A percentile compares a stretch with the other conserved stretches of the same genome.
These are phyloP conservation scores for Dioszegia aurantiaca DNA, from an alignment of 768 basidiomycete genomes.

Conservation along the genomic window DNA sequence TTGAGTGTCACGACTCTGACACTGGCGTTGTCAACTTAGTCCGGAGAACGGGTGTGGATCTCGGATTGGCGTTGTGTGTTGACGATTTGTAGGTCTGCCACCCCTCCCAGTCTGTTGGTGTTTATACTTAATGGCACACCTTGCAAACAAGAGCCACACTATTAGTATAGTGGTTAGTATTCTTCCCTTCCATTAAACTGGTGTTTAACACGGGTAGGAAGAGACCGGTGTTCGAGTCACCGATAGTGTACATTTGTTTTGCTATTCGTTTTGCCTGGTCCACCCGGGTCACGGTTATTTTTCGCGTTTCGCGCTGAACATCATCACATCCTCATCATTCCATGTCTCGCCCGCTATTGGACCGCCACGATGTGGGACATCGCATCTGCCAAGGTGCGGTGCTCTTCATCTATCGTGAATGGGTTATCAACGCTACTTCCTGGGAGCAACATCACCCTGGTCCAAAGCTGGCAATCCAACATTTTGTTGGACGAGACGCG, in stretches of 20 bases:
- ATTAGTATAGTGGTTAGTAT: conserved; percentile 21
- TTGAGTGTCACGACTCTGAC: too few relatives aligned
- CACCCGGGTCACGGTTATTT: too few relatives aligned
- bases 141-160: background rate
- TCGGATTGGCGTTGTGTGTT: too few relatives aligned
- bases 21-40: too few relatives aligned
- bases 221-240: conserved; percentile 22
- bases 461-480: conserved; percentile 79
- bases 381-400: conserved; percentile 72
- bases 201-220: conserved; percentile 11
- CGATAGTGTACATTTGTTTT: conserved; percentile 3
- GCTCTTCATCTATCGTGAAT: conserved; percentile 73
- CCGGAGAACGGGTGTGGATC: too few relatives aligned
- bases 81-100: too few relatives aligned
- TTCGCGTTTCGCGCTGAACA: too few relatives aligned
- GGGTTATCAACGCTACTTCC: conserved; percentile 47
- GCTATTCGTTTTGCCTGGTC: background rate
- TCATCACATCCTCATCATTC: background rate
- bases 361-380: conserved; percentile 62
- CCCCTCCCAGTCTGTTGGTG: too few relatives aligned
- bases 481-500: conserved; percentile 93
- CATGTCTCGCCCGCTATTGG: conserved; percentile 23
- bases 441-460: conserved; percentile 92
- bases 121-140: background rate
- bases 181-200: conserved; percentile 18